These are phyloP conservation scores for Ceratobasidium sp. DNA, from an alignment of 1,284 basidiomycete species.

Conservation along the genomic window DNA sequence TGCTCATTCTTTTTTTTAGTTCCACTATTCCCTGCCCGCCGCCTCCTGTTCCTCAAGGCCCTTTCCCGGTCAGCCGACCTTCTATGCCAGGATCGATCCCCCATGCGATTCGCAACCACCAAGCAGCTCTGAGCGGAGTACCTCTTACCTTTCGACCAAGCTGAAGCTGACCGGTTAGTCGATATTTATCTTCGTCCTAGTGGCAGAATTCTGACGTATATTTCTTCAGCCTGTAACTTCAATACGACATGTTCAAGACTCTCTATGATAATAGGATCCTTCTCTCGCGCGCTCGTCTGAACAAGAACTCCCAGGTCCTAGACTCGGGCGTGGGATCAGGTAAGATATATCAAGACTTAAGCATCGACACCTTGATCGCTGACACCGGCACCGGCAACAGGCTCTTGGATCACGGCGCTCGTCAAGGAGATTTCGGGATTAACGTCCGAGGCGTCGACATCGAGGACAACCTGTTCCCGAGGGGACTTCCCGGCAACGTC, in stretches of 20 bases:
- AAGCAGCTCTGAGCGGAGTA: constrained; percentile 27
- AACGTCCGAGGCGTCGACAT: constrained; percentile 51
- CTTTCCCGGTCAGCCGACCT: not conserved
- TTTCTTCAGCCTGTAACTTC: constrained; percentile 22
- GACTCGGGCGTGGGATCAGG: constrained; percentile 37
- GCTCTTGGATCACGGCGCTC: constrained; percentile 32
- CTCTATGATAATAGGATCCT: constrained; percentile 38
- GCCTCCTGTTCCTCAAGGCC: not conserved
- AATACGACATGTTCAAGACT: constrained; percentile 41
- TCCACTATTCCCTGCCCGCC: constrained; percentile 11
- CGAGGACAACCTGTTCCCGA: constrained; percentile 48
- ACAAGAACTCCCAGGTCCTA: constrained; percentile 42
- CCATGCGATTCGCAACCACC: constrained; percentile 36
- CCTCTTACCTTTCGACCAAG: constrained; percentile 25
- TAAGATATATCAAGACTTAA: constrained; percentile 7
- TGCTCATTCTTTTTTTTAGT: constrained; percentile 11
- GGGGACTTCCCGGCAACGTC: constrained; percentile 41
- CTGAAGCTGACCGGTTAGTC: constrained; percentile 36
- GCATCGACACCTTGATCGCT: constrained; percentile 2
- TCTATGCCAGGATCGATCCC: constrained; percentile 3
- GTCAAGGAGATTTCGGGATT: constrained; percentile 37
- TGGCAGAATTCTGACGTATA: not conserved
- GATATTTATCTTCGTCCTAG: not conserved
- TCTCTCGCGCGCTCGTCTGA: constrained; percentile 30
- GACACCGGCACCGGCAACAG: constrained; percentile 1